Percentiles rank a stretch among this genome's conserved stretches.
Evolutionary conservation across 345 rosid genomes (phyloP).

Genomic region (Lenwebbia sp.): DNA sequence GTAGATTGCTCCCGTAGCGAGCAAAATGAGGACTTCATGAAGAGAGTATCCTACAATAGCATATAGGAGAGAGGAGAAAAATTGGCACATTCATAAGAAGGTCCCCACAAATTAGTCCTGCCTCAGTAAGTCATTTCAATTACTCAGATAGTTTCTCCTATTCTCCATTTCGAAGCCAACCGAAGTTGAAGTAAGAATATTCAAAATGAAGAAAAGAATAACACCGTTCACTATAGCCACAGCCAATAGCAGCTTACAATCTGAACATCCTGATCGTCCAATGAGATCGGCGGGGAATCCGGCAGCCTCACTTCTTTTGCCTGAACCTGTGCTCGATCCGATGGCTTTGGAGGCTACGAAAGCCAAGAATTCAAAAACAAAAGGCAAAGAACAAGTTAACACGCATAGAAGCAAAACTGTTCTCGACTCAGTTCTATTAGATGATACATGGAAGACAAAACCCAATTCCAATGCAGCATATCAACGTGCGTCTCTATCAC

Average conservation of each 20-base stretch:
- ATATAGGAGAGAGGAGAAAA: background rate
- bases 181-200: background rate
- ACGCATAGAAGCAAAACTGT: background rate
- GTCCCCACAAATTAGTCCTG: background rate
- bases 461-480: background rate
- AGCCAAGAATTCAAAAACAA: background rate
- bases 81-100: background rate
- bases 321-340: slow-evolving; percentile 77
- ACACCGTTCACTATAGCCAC: background rate
- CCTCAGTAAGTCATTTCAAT: background rate
- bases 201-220: background rate
- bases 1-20: background rate
- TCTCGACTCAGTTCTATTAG: background rate
- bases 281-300: slow-evolving; percentile 63
- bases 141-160: background rate
- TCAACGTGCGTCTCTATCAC: background rate
- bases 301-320: slow-evolving; percentile 78
- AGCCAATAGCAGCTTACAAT: slow-evolving; percentile 42
- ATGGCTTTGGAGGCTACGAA: slow-evolving; percentile 63
- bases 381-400: background rate
- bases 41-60: background rate
- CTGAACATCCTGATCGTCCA: slow-evolving; percentile 83
- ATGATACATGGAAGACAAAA: background rate
- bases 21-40: background rate
- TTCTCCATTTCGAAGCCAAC: background rate